phyloP scores from a whole-genome alignment of 768 basidiomycete species.

The Piloderma croceum region DNA sequence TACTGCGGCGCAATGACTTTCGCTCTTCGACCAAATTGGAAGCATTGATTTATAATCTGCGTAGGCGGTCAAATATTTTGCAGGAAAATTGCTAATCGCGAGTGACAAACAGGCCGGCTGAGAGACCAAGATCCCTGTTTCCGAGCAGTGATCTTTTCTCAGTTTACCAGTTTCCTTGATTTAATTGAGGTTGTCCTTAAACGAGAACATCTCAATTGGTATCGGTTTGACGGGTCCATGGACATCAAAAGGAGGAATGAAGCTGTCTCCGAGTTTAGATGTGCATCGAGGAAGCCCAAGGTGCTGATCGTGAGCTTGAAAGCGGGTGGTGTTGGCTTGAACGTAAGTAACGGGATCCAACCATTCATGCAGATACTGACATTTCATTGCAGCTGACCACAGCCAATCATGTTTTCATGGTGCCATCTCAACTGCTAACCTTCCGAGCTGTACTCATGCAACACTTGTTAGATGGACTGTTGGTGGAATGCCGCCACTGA shows the following conservation, averaged over 20 bases:
- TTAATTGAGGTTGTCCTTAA: constrained; percentile 68
- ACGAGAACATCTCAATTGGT: constrained; percentile 62
- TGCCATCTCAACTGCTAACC: constrained; percentile 16
- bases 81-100: neutral
- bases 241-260: constrained; percentile 73
- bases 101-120: constrained; percentile 43
- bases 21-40: constrained; percentile 87
- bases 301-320: constrained; percentile 76
- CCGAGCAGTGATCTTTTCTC: constrained; percentile 84
- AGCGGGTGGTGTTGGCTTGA: constrained; percentile 89
- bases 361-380: neutral
- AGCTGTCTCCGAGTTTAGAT: constrained; percentile 74
- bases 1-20: constrained; percentile 77
- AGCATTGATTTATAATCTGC: constrained; percentile 69
- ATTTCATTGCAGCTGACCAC: constrained; percentile 50
- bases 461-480: constrained; percentile 68
- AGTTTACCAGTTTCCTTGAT: constrained; percentile 85
- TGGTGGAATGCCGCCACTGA: constrained; percentile 89
- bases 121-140: constrained; percentile 69
- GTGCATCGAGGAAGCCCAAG: constrained; percentile 62
- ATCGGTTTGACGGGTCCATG: constrained; percentile 92
- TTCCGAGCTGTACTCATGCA: constrained; percentile 6
- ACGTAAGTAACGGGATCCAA: constrained; percentile 40
- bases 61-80: constrained; percentile 32
- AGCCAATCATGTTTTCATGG: constrained; percentile 87